Base-by-base conservation (phyloP, 1,284 basidiomycete species). In the Moesziomyces antarcticus region DNA sequence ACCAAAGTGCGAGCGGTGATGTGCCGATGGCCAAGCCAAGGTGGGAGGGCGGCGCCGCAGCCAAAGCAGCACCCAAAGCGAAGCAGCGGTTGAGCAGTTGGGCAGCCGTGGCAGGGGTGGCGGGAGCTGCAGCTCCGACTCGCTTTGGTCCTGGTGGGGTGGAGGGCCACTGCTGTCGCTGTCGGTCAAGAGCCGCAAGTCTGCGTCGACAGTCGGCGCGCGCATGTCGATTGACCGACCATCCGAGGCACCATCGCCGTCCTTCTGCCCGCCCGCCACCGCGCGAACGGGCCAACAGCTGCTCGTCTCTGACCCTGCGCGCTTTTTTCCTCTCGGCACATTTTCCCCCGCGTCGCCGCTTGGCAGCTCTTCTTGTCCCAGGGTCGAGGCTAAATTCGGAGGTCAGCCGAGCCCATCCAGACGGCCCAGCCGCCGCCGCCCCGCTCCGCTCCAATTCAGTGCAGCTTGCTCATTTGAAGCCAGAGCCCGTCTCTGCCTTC, bases 281-380 rank as follows among this genome's bases (percentile, higher is more conserved):
- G n/a, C 45, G 48, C 42, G 56, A 57, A 57, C 49, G 56, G 24
- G 49, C 56, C 56, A 57, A 57, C 56, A 20, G 11, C 21, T 18
- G 48, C 45, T 41, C 27, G 56, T 48, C 48, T 50, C 45, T 57
- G 25, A 27, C 25, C 3, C 25, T 7, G 25, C 25, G 25, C 25
- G 25, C 25, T 33, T n/a, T 21, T 22, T n/a, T 24, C 20, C 10
- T 47, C 3, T 40, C 44, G 41, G 21, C 25, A n/a, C 47, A 50
- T 30, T n/a, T 13, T 18, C 20, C 50, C 16, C 24, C 43, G 52
- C 10, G n/a, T 24, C 24, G 18, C 33, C 18, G 24, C 33, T 24
- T 18, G 20, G 25, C 47, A 9, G n/a, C 24, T 14, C 14, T 24
- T 20, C 24, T 59, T 21, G 42, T 44, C 3, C 7, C 1, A n/a